Conservation (phyloP, 2,329 filamentous ascomycete genomes). For the Nemania serpens region DNA sequence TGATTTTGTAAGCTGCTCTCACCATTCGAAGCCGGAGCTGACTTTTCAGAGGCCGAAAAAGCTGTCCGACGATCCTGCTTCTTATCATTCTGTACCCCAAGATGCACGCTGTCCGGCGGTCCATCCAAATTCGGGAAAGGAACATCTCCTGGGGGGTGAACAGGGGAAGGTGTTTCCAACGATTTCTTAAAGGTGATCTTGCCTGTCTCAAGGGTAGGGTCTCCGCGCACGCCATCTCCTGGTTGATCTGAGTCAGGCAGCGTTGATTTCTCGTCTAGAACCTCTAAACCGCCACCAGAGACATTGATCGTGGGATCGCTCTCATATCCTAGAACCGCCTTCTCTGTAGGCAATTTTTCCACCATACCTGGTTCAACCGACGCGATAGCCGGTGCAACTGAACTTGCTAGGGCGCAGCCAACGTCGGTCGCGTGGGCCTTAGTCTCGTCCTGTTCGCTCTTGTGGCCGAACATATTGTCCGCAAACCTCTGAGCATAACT, state of each 20-base stretch:
- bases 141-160: conserved; percentile 49
- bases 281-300: conserved; percentile 22
- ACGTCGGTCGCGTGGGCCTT: conserved; percentile 43
- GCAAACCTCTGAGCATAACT: conserved; percentile 79
- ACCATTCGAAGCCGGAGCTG: conserved; percentile 43
- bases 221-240: conserved; percentile 26
- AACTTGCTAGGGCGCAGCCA: conserved; percentile 31
- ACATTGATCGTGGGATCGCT: conserved; percentile 28
- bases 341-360: conserved; percentile 33
- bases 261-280: conserved; percentile 33
- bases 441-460: conserved; percentile 57
- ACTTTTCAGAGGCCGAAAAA: conserved; percentile 59
- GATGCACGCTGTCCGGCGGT: conserved; percentile 33
- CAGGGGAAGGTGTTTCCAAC: conserved; percentile 47
- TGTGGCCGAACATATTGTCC: conserved; percentile 65
- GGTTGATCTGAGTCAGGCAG: conserved; percentile 23
- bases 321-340: conserved; percentile 26
- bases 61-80: conserved; percentile 58
- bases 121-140: conserved; percentile 56
- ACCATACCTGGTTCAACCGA: conserved; percentile 32
- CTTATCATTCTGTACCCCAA: conserved; percentile 42
- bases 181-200: conserved; percentile 29
- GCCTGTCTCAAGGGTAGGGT: conserved; percentile 30
- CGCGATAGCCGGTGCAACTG: conserved; percentile 37
- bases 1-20: conserved; percentile 42